Evolutionary conservation across 176 grass and related monocot genomes (phyloP).

Genomic region (Avena eriantha): DNA sequence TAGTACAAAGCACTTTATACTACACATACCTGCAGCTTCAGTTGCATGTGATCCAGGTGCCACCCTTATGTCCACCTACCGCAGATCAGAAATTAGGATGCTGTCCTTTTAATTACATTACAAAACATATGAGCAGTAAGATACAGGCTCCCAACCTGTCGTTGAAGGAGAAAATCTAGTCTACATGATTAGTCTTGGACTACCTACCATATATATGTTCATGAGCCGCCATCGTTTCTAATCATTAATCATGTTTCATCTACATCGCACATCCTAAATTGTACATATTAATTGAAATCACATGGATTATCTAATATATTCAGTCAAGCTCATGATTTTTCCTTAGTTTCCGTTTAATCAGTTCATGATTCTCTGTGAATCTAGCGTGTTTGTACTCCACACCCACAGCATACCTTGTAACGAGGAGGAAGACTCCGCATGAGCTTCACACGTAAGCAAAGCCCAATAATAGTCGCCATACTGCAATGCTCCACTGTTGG

Average conservation of each 20-base stretch:
- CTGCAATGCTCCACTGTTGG: conserved; percentile 97
- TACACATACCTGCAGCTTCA: conserved; percentile 71
- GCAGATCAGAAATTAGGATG: conserved; percentile 30
- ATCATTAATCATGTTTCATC: conserved; percentile 4
- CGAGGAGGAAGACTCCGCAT: conserved; percentile 85
- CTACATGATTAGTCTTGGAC: background rate
- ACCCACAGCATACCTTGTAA: conserved; percentile 69
- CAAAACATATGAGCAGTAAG: background rate
- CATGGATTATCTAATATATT: background rate
- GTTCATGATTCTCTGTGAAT: background rate
- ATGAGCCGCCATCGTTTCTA: conserved; percentile 1
- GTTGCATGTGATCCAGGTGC: conserved; percentile 93
- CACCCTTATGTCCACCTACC: conserved; percentile 85
- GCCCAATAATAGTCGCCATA: conserved; percentile 93
- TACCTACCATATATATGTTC: background rate
- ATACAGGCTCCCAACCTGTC: background rate
- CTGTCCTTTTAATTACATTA: background rate
- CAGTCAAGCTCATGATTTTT: background rate
- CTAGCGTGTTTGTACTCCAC: background rate
- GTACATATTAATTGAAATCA: background rate
- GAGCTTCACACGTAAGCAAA: conserved; percentile 92
- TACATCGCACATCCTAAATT: background rate
- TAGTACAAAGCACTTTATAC: background rate
- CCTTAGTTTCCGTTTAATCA: background rate
- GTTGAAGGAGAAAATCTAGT: background rate